Evolutionary conservation across 129 eudicot species (phyloP).

Genomic region (Heracleum sosnowskyi): DNA sequence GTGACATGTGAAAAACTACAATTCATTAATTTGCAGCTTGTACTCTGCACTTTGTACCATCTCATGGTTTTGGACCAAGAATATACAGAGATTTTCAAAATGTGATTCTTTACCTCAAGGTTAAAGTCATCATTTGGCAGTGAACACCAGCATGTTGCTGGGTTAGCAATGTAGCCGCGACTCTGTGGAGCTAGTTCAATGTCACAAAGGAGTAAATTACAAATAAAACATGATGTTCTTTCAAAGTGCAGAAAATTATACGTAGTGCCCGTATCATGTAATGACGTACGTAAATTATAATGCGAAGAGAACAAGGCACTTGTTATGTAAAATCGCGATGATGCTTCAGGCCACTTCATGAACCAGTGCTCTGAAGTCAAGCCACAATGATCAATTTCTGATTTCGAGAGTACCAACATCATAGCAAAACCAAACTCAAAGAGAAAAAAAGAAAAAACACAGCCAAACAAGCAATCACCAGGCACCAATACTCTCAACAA

Average conservation of each 20-base stretch:
- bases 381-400: background rate
- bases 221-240: too few relatives aligned
- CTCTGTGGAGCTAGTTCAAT: slow-evolving; percentile 28
- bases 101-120: slow-evolving; percentile 44
- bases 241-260: too few relatives aligned
- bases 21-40: background rate
- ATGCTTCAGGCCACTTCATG: background rate
- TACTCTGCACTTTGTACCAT: slow-evolving; percentile 56
- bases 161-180: slow-evolving; percentile 74
- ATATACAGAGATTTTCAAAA: too few relatives aligned
- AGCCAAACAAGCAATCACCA: background rate
- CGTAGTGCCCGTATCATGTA: background rate
- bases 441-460: background rate
- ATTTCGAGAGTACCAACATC: slow-evolving; percentile 1
- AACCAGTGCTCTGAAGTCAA: background rate
- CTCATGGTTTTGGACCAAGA: slow-evolving; percentile 32
- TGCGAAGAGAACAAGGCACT: background rate
- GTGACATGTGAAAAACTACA: background rate
- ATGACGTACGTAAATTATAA: background rate
- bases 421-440: background rate
- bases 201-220: background rate
- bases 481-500: background rate
- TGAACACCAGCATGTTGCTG: slow-evolving; percentile 67
- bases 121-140: slow-evolving; percentile 74
- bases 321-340: background rate